phyloP scores from a whole-genome alignment of 2,329 filamentous ascomycete species.

The Hymenoscyphus linearis region DNA sequence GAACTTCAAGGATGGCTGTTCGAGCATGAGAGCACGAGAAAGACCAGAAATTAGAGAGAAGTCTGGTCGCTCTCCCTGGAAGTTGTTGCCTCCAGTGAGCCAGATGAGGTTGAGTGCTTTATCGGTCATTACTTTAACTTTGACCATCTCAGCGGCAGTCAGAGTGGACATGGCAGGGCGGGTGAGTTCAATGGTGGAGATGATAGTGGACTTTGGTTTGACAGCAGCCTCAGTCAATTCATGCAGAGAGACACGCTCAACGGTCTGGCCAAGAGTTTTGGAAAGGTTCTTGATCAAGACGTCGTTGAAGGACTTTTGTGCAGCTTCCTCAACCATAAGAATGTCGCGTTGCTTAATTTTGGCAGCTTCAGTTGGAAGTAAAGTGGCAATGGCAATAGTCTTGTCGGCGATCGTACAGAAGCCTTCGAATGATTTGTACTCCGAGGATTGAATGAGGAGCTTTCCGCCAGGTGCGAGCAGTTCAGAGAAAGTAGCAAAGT shows the following conservation, averaged over 20 bases:
- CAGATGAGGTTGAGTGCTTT: conserved; percentile 5
- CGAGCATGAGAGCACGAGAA: conserved; percentile 8
- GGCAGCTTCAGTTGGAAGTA: not conserved
- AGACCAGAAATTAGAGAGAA: conserved; percentile 5
- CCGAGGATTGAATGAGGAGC: not conserved
- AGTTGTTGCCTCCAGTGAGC: conserved; percentile 3
- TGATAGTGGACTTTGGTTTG: not conserved
- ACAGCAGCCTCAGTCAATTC: not conserved
- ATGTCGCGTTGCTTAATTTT: not conserved
- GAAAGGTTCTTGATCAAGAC: not conserved
- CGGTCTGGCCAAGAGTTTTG: not conserved
- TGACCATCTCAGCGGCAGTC: not conserved
- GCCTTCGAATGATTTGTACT: not conserved
- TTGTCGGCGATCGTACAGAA: not conserved
- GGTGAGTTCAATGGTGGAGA: conserved; percentile 4
- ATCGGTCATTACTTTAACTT: conserved; percentile 1
- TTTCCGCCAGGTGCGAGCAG: not conserved
- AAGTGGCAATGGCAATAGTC: not conserved
- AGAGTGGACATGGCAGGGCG: not conserved
- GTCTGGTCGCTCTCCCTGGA: conserved; percentile 1
- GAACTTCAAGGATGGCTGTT: conserved; percentile 11
- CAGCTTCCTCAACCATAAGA: not conserved
- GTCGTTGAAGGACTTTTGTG: not conserved
- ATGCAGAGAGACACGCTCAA: not conserved
- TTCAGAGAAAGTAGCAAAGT: not conserved